Evolutionary conservation across 1,139 yeast species (phyloP).

Genomic region (Schwanniomyces etchellsii): DNA sequence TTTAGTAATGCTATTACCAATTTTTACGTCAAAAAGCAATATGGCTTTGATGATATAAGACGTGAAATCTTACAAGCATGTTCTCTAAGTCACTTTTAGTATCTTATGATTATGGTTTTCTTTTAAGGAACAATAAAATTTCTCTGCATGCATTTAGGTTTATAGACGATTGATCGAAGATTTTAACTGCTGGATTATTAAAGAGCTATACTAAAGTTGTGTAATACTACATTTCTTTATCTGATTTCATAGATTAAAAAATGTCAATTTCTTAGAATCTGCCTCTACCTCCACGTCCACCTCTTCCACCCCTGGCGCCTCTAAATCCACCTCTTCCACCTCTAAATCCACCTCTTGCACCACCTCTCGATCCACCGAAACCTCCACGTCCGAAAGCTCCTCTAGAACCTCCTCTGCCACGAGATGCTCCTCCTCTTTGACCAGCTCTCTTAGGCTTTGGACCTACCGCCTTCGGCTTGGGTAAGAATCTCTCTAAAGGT

Average conservation of each 20-base stretch:
- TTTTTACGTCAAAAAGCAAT: conserved; percentile 14
- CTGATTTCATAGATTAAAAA: no score
- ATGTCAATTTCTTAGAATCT: no score
- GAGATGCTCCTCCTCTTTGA: conserved; percentile 31
- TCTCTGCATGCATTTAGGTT: neutral
- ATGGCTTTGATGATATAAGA: conserved; percentile 34
- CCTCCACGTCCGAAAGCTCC: conserved; percentile 30
- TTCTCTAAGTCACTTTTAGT: no score
- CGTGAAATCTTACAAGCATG: conserved; percentile 29
- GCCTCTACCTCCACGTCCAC: conserved; percentile 36
- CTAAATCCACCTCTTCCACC: conserved; percentile 29
- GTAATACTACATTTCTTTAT: no score
- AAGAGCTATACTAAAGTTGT: no score
- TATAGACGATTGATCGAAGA: no score
- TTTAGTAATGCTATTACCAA: conserved; percentile 30
- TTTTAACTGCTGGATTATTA: no score
- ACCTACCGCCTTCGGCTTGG: conserved; percentile 78
- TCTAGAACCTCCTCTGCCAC: conserved; percentile 15
- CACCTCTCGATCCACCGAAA: conserved; percentile 37
- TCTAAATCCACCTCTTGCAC: conserved; percentile 30
- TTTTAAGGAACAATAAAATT: no score
- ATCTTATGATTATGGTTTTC: conserved; percentile 7
- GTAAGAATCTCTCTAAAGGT: conserved; percentile 93
- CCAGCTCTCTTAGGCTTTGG: conserved; percentile 71
- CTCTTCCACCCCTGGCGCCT: conserved; percentile 43